phyloP scores from a whole-genome alignment of 768 basidiomycete species.

The Kondoa subrosea region DNA sequence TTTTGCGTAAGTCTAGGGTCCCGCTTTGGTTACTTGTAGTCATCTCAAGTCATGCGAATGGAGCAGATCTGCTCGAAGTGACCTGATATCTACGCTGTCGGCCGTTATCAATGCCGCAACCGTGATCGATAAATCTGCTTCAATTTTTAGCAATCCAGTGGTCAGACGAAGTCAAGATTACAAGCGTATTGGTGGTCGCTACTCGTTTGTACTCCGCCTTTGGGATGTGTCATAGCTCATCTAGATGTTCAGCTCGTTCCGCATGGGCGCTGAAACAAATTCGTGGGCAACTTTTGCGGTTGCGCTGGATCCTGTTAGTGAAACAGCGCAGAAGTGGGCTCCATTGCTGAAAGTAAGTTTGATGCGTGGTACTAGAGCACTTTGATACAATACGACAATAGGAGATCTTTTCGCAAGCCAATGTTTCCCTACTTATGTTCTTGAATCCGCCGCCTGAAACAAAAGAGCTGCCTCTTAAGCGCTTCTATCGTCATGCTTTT shows the following conservation, averaged over 20 bases:
- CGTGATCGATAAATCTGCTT: constrained; percentile 23
- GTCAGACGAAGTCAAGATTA: constrained; percentile 56
- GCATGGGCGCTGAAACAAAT: constrained; percentile 49
- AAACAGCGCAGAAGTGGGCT: constrained; percentile 70
- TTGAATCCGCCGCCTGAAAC: constrained; percentile 50
- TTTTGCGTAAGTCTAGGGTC: background rate
- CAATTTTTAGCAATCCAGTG: constrained; percentile 32
- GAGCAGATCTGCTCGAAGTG: background rate
- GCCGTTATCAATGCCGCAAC: constrained; percentile 5
- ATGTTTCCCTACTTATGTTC: constrained; percentile 38
- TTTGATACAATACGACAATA: background rate
- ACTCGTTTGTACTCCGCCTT: constrained; percentile 40
- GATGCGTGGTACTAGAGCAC: no score
- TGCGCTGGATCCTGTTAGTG: constrained; percentile 69
- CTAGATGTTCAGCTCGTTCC: constrained; percentile 43
- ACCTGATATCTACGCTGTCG: constrained; percentile 4
- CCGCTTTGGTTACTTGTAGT: background rate
- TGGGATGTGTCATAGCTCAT: background rate
- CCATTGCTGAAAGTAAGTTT: constrained; percentile 50
- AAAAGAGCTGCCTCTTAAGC: constrained; percentile 71
- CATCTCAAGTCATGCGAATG: background rate
- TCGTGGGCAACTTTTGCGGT: constrained; percentile 53
- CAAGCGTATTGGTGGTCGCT: constrained; percentile 42
- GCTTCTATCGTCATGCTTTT: constrained; percentile 74
- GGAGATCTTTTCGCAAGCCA: background rate